phyloP scores from a whole-genome alignment of 2,329 filamentous ascomycete genomes.

The Nemania sp. region DNA sequence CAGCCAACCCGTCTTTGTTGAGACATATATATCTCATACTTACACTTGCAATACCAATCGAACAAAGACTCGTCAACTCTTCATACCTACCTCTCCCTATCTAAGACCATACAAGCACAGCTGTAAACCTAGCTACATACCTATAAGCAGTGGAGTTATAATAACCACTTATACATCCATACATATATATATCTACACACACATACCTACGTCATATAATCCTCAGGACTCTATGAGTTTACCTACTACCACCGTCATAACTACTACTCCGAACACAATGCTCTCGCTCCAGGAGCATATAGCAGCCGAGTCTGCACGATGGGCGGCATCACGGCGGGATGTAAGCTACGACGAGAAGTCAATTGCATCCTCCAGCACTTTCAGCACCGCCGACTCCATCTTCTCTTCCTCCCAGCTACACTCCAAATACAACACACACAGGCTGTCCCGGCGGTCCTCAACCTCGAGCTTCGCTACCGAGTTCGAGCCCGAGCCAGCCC shows the following conservation, averaged over 20 bases:
- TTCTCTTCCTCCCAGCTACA: slow-evolving; percentile 45
- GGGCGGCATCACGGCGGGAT: slow-evolving; percentile 39
- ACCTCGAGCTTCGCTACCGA: slow-evolving; percentile 46
- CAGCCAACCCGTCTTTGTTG: neutral
- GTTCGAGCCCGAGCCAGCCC: slow-evolving; percentile 37
- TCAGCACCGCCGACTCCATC: slow-evolving; percentile 33
- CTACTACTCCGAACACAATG: slow-evolving; percentile 39
- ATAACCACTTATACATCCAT: slow-evolving; percentile 3
- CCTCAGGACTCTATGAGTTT: slow-evolving; percentile 7
- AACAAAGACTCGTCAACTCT: slow-evolving; percentile 27
- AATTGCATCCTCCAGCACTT: slow-evolving; percentile 31
- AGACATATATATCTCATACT: slow-evolving; percentile 20
- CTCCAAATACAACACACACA: slow-evolving; percentile 33
- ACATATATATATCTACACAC: slow-evolving; percentile 23
- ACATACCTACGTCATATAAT: slow-evolving; percentile 28
- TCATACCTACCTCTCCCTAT: neutral
- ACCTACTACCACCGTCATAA: slow-evolving; percentile 25
- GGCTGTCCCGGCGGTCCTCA: slow-evolving; percentile 46
- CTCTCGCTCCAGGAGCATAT: slow-evolving; percentile 45
- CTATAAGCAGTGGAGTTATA: neutral
- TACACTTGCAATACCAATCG: slow-evolving; percentile 24
- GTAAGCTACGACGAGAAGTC: slow-evolving; percentile 33
- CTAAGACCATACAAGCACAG: neutral
- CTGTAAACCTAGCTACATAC: neutral
- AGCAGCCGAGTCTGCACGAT: slow-evolving; percentile 43